A percentile compares a stretch with the other conserved stretches of the same genome.
phyloP scores from a whole-genome alignment of 1,139 yeast genomes.

The Maudiozyma humilis region DNA sequence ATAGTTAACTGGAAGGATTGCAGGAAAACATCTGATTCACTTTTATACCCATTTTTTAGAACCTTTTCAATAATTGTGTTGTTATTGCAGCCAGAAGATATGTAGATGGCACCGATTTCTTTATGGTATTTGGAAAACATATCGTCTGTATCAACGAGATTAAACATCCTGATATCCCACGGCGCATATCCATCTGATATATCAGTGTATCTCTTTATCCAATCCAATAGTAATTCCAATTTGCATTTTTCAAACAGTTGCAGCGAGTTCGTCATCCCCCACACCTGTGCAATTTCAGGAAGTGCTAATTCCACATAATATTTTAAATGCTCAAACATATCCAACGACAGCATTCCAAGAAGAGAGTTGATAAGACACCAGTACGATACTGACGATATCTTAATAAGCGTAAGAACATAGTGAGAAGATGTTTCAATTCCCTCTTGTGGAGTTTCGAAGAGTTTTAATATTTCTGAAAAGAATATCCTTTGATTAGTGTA shows the following conservation, averaged over 20 bases:
- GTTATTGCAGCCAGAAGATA: slow-evolving; percentile 19
- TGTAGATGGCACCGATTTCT: slow-evolving; percentile 19
- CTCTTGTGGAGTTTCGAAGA: slow-evolving; percentile 17
- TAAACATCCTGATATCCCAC: slow-evolving; percentile 27
- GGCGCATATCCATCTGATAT: background rate
- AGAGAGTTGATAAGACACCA: slow-evolving; percentile 13
- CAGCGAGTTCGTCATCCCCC: slow-evolving; percentile 8
- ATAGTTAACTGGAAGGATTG: slow-evolving; percentile 35
- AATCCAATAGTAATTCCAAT: slow-evolving; percentile 17
- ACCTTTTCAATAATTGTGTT: slow-evolving; percentile 8
- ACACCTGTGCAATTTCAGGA: slow-evolving; percentile 7
- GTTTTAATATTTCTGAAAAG: slow-evolving; percentile 19
- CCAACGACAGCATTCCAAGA: slow-evolving; percentile 14
- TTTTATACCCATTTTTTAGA: slow-evolving; percentile 5
- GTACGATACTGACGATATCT: slow-evolving; percentile 15
- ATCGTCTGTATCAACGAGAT: slow-evolving; percentile 11
- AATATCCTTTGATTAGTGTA: slow-evolving; percentile 24
- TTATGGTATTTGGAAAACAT: slow-evolving; percentile 16
- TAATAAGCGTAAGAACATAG: slow-evolving; percentile 13
- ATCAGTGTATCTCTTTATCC: slow-evolving; percentile 10
- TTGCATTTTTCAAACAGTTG: slow-evolving; percentile 22
- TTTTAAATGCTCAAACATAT: slow-evolving; percentile 37
- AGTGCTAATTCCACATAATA: slow-evolving; percentile 10
- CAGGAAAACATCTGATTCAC: slow-evolving; percentile 25
- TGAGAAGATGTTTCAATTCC: slow-evolving; percentile 19